These are phyloP conservation scores for Citrus sp. DNA, from an alignment of 345 rosid species.

Conservation along the genomic window DNA sequence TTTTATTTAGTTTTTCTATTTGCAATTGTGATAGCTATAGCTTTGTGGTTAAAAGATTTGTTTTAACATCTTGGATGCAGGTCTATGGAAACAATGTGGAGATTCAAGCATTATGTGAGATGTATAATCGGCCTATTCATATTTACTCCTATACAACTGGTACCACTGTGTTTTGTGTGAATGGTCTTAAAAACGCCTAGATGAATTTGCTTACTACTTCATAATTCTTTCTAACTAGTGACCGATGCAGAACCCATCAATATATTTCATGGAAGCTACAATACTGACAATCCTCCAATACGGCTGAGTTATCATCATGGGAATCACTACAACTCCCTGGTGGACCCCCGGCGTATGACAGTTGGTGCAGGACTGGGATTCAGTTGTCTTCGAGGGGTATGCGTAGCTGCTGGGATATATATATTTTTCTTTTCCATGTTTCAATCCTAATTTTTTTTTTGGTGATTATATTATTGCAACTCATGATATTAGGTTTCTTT, in stretches of 20 bases:
- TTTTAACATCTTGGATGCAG: conserved; percentile 35
- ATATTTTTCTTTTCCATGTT: neutral
- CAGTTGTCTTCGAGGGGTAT: conserved; percentile 92
- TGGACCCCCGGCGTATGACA: conserved; percentile 80
- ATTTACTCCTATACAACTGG: conserved; percentile 93
- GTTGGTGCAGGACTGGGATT: conserved; percentile 98
- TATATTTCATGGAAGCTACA: conserved; percentile 90
- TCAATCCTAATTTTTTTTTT: neutral
- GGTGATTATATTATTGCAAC: neutral
- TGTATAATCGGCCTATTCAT: conserved; percentile 96
- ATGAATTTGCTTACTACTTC: conserved; percentile 7
- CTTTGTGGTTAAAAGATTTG: neutral
- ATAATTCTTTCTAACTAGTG: conserved; percentile 1
- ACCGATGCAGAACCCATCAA: conserved; percentile 77
- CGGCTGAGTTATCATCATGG: conserved; percentile 92
- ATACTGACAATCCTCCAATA: conserved; percentile 85
- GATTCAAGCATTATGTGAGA: conserved; percentile 95
- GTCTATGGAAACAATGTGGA: conserved; percentile 97
- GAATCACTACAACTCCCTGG: conserved; percentile 95
- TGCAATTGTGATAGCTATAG: neutral
- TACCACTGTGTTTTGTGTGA: conserved; percentile 19
- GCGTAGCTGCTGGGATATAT: conserved; percentile 1
- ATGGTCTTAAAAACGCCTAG: neutral
- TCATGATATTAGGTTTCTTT: neutral
- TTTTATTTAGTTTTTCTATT: neutral